Evolutionary conservation across 169 alveolate species (phyloP), one percentile per base, ranked within the genome.

Genomic region (Eimeria praecox): DNA sequence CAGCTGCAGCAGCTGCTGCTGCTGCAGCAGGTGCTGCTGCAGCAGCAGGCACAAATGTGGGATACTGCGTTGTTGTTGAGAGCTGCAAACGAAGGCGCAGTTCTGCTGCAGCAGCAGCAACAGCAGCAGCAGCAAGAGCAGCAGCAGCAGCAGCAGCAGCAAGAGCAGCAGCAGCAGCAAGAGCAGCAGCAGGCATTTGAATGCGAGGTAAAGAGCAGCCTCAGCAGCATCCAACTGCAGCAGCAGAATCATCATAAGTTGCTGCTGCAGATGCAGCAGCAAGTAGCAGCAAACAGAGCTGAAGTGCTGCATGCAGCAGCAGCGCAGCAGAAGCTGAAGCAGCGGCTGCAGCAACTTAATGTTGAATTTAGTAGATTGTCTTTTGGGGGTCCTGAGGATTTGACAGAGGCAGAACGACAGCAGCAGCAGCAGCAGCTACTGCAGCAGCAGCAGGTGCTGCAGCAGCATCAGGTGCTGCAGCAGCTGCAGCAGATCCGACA

Each of bases 261-360:
- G 83, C 56, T 73, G 83, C 46, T 73, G 83, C 83, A 73, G 83
- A 73, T 73, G 83, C 83, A 73, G 83, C 83, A 73, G 83, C 83
- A 73, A 73, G 83, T 73, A 73, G 83, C 83, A 73, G 83, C 83
- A 35, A 73, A 54, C 30, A 18, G 83, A 4, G 83, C 83, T 14
- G 56, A 73, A 38, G 83, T 73, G 83, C 52, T 73, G 83, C 83
- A 73, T 20, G 83, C 83, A 73, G 52, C 83, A 35, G 83, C 83
- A 73, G 83, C 83, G 83, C 83, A 73, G 83, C 83, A 73, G 54
- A 73, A 73, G 33, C 54, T 73, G 83, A 33, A 38, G 83, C 83
- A 73, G 83, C 83, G 83, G 52, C 83, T 73, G 83, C 83, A 73
- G 83, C 83, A 73, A 54, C 83, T 73, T 5, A 73, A 38, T 22